Conservation (phyloP, 192 early-diverging fungal genomes). For the Mortierella antarctica region DNA sequence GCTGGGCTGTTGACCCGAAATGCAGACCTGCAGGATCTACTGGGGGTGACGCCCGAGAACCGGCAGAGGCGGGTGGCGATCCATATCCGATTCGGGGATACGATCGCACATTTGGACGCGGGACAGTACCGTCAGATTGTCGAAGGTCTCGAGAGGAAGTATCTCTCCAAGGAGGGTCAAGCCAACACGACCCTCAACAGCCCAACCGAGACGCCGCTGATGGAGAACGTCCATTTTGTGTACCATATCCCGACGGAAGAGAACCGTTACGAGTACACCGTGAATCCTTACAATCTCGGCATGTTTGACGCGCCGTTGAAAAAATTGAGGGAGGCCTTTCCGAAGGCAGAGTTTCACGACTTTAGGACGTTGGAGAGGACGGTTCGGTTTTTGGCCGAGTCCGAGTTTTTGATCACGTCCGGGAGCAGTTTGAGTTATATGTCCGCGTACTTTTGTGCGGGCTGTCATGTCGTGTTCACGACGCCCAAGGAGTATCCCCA, state of each 20-base stretch:
- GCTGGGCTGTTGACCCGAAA: no score
- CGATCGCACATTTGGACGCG: background rate
- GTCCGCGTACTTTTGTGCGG: conserved; percentile 4
- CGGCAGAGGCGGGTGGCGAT: conserved; percentile 3
- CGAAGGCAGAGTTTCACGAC: conserved; percentile 1
- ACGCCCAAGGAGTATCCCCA: background rate
- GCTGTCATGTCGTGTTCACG: conserved; percentile 6
- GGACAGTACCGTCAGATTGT: conserved; percentile 5
- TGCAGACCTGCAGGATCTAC: no score
- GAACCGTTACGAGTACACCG: conserved; percentile 3
- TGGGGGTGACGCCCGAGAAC: background rate
- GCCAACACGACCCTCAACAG: background rate
- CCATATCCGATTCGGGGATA: conserved; percentile 12
- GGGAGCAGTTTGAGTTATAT: conserved; percentile 15
- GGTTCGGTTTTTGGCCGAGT: conserved; percentile 8
- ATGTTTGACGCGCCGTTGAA: background rate
- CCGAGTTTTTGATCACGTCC: conserved; percentile 9
- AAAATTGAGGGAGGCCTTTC: background rate
- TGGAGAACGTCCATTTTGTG: conserved; percentile 3
- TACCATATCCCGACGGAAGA: conserved; percentile 9
- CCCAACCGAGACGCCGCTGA: background rate
- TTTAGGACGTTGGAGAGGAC: background rate
- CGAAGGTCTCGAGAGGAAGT: conserved; percentile 4
- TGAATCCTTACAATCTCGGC: background rate
- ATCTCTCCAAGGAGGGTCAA: background rate